phyloP scores from a whole-genome alignment of 1,284 basidiomycete genomes.

The Microbotryum lychnidis-dioicae region DNA sequence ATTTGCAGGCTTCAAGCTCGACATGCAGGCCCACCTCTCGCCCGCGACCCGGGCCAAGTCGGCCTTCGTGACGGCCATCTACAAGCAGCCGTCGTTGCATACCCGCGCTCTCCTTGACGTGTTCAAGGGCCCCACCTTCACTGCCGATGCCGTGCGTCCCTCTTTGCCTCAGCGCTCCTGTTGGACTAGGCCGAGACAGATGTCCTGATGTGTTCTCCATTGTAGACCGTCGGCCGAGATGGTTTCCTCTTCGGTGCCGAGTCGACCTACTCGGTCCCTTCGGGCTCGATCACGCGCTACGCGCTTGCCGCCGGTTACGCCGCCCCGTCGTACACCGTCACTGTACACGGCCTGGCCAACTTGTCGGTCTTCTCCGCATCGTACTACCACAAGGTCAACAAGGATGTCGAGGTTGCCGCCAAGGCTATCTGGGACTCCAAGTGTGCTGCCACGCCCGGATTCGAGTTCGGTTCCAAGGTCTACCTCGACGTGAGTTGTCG shows the following conservation, averaged over 20 bases:
- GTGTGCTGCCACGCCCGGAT: constrained; percentile 74
- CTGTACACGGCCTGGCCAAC: constrained; percentile 91
- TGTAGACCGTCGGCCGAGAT: constrained; percentile 73
- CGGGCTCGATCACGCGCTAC: constrained; percentile 86
- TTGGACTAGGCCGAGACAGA: neutral
- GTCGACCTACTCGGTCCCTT: constrained; percentile 90
- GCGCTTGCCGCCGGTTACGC: constrained; percentile 88
- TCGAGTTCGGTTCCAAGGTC: constrained; percentile 95
- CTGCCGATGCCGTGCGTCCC: constrained; percentile 65
- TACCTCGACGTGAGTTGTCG: constrained; percentile 51
- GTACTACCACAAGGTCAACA: constrained; percentile 96
- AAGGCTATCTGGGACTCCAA: constrained; percentile 93
- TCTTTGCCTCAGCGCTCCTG: neutral
- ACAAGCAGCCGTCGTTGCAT: constrained; percentile 96
- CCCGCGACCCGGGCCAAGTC: constrained; percentile 76
- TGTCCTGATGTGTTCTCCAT: neutral
- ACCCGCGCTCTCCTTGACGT: constrained; percentile 83
- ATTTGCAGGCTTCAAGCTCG: constrained; percentile 72
- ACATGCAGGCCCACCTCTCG: constrained; percentile 73
- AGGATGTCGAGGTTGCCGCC: constrained; percentile 94
- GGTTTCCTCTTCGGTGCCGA: constrained; percentile 96
- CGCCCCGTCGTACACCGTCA: constrained; percentile 93
- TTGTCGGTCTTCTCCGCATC: constrained; percentile 86
- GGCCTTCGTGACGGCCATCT: constrained; percentile 70
- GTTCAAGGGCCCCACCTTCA: constrained; percentile 97